Base-by-base conservation (phyloP, 306 rosid species). In the Prunus padus region DNA sequence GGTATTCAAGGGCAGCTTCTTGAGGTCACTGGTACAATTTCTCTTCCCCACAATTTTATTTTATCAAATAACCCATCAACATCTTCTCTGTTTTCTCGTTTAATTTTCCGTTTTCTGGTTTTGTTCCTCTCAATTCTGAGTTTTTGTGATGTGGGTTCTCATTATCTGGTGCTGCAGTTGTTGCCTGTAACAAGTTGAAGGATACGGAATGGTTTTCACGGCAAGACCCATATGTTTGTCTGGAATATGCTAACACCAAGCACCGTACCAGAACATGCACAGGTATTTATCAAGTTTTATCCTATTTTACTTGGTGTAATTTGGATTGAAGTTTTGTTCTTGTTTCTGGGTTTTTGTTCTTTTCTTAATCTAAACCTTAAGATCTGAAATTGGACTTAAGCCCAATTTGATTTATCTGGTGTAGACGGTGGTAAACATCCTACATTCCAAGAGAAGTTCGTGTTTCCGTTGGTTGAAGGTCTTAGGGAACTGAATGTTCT, bases 201-300 rank as follows among this genome's bases (percentile, higher is more conserved):
- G 96, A 91, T 62, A 91, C 92, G 0, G 96, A 91, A 82, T 91
- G 98, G 98, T 80, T 91, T 81, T 88, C 98, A 22, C 76, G 96
- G 82, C 97, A 93, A 76, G 97, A 93, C 77, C 96, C 97, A 0
- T 93, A 91, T 45, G 97, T 93, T 9, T 89, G 93, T 64, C 49
- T 93, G 45, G 96, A 91, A 81, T 93, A 93, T 75, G 96, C 84
- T 3, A 78, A 83, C 74, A 52, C 85, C 19, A 93, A 88, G 77
- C 84, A 78, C 79, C 87, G 97, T 11, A 91, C 98, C 16, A 83
- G 89, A 80, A 91, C 97, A 14, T 86, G 93, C 87, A 93, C 91
- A 49, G 97, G 97, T 87, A 76, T 52, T 59, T 62, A 1, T 70
- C 11, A 28, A 59, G 12, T 23, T 60, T 33, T 52, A 12, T 16